These are phyloP conservation scores for Neohortaea acidophila DNA, from an alignment of 495 filamentous ascomycete genomes.

Conservation along the genomic window DNA sequence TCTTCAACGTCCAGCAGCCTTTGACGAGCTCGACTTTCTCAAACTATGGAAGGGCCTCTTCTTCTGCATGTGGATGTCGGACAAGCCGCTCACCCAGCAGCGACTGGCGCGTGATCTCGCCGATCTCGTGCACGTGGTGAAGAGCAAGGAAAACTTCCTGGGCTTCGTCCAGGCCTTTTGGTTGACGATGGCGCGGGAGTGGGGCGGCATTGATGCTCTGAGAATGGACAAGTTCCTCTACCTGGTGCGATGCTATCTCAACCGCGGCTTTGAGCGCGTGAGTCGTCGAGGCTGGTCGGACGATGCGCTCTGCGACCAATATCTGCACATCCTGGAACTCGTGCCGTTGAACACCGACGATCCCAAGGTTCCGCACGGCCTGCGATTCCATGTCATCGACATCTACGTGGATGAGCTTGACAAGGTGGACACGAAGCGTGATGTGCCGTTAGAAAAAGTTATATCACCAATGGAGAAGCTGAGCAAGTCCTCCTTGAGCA, in stretches of 20 bases:
- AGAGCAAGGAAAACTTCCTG: conserved; percentile 40
- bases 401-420: conserved; percentile 65
- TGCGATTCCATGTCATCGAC: conserved; percentile 80
- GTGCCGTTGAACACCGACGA: conserved; percentile 32
- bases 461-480: conserved; percentile 46
- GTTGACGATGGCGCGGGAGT: conserved; percentile 73
- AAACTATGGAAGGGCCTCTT: conserved; percentile 97
- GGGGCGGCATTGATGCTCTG: conserved; percentile 65
- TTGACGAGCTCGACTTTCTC: conserved; percentile 61
- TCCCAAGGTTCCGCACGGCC: conserved; percentile 52
- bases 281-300: conserved; percentile 23
- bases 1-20: conserved; percentile 48
- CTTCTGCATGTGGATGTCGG: conserved; percentile 94
- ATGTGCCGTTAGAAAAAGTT: conserved; percentile 38
- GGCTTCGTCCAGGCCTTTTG: conserved; percentile 69
- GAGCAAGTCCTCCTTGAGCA: conserved; percentile 43
- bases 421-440: conserved; percentile 44
- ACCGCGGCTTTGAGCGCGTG: conserved; percentile 46
- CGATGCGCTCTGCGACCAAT: conserved; percentile 21
- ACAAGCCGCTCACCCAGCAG: conserved; percentile 77
- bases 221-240: conserved; percentile 81
- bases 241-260: conserved; percentile 63
- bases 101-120: conserved; percentile 65
- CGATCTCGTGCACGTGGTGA: conserved; percentile 49
- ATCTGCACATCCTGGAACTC: conserved; percentile 27